Conservation (phyloP, 169 alveolate genomes). For the Cytauxzoon felis region DNA sequence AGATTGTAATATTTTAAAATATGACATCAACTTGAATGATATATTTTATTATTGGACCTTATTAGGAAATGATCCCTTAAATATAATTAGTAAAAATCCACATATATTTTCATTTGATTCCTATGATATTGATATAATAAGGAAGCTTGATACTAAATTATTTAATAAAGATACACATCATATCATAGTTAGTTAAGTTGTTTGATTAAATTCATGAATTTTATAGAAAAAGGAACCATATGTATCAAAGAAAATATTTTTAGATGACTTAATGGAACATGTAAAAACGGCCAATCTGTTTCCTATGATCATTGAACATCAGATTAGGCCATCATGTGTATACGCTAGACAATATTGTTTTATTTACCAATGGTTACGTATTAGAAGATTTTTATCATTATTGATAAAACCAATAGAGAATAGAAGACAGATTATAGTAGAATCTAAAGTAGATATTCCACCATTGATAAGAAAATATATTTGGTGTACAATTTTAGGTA, state of each 20-base stretch:
- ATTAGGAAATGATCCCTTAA: slow-evolving; percentile 38
- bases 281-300: slow-evolving; percentile 31
- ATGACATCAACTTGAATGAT: slow-evolving; percentile 16
- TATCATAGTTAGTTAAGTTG: too few species aligned
- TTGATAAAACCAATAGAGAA: slow-evolving; percentile 14
- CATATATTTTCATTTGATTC: too few species aligned
- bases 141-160: too few species aligned
- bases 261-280: slow-evolving; percentile 10
- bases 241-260: not conserved
- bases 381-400: slow-evolving; percentile 25
- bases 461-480: slow-evolving; percentile 30
- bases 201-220: slow-evolving; percentile 4
- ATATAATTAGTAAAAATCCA: not conserved
- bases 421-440: slow-evolving; percentile 11
- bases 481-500: slow-evolving; percentile 41
- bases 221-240: slow-evolving; percentile 1
- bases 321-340: slow-evolving; percentile 55
- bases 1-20: too few species aligned
- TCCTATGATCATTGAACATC: slow-evolving; percentile 59
- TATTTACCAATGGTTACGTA: slow-evolving; percentile 45
- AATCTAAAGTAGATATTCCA: slow-evolving; percentile 49
- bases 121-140: too few species aligned
- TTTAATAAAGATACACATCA: too few species aligned
- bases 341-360: slow-evolving; percentile 49
- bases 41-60: slow-evolving; percentile 44